Evolutionary conservation across 2,329 filamentous ascomycete species (phyloP), one percentile per base, ranked within the genome.

Genomic region (Xylariaceae sp.): DNA sequence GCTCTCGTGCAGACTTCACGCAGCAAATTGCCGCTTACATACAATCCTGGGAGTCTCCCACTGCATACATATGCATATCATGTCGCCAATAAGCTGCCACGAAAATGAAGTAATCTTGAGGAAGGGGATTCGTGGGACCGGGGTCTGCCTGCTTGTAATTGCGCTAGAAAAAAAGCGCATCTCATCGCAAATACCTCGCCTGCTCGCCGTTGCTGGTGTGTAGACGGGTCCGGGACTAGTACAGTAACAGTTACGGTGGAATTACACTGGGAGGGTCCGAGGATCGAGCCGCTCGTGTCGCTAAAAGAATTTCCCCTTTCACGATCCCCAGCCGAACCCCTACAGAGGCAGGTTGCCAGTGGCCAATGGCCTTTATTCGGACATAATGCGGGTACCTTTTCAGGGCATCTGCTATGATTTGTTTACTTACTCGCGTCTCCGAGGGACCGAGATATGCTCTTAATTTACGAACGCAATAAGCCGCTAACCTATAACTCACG

Each of bases 361-460:
- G 54, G 64, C 59, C 62, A 64, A 65, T 66, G 54, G 65, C 63
- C 65, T 56, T 67, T 53, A 60, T 54, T 69, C 67, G 65, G 67
- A 67, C 63, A 69, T 68, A 65, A 66, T 59, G 53, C 57, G 58
- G 32, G 57, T 63, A 58, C 62, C 60, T 63, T 47, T 60, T 50
- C 45, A 57, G 51, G 48, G 48, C 52, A 57, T 44, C 65, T 61
- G 63, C 60, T 59, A 56, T 64, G 57, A 61, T 60, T 56, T 61
- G 60, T 61, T 62, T 63, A 58, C 62, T 54, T 59, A 57, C 51
- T 46, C 50, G 48, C 46, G 54, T 49, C 32, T 45, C 44, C 48
- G 52, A 50, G 32, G n/a, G 32, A 37, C 32, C 32, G 32, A 37
- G 14, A 37, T 37, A 16, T 16, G 32, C 14, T 37, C 32, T 3